Conservation (phyloP, 148 eudicot species). For the Vaccinium macrocarpon region DNA sequence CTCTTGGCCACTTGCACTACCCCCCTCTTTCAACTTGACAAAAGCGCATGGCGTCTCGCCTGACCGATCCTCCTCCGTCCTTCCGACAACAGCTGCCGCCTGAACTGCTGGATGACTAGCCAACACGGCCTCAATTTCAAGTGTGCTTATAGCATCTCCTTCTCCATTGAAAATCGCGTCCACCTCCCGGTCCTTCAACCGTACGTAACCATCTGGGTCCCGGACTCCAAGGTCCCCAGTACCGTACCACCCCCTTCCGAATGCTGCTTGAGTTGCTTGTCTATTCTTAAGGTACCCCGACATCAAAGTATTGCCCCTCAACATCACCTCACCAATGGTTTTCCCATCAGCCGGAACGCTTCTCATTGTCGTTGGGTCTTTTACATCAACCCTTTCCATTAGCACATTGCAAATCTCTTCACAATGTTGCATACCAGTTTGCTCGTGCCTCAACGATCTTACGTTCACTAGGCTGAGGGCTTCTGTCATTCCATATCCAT, state of each 20-base stretch:
- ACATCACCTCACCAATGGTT: slow-evolving; percentile 38
- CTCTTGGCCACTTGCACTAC: slow-evolving; percentile 15
- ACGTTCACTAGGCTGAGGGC: slow-evolving; percentile 28
- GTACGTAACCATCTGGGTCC: slow-evolving; percentile 24
- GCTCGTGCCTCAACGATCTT: background rate
- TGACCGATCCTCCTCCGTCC: slow-evolving; percentile 5
- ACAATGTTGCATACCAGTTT: background rate
- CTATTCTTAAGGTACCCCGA: slow-evolving; percentile 34
- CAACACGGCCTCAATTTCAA: slow-evolving; percentile 33
- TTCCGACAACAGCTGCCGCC: slow-evolving; percentile 34
- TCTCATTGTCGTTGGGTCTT: slow-evolving; percentile 30
- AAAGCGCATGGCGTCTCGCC: slow-evolving; percentile 39
- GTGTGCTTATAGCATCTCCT: slow-evolving; percentile 28
- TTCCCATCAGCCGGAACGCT: slow-evolving; percentile 37
- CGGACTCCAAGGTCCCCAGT: slow-evolving; percentile 33
- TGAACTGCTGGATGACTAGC: slow-evolving; percentile 27
- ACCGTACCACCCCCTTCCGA: slow-evolving; percentile 34
- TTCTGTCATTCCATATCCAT: slow-evolving; percentile 45
- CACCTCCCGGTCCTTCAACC: slow-evolving; percentile 28
- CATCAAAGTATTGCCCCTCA: slow-evolving; percentile 38
- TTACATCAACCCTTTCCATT: slow-evolving; percentile 39
- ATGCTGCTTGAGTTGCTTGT: slow-evolving; percentile 25
- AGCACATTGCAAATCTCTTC: slow-evolving; percentile 20
- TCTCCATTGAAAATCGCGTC: slow-evolving; percentile 12
- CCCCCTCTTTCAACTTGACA: slow-evolving; percentile 31